These are phyloP conservation scores for Paraphaeosphaeria minitans DNA, from an alignment of 2,329 filamentous ascomycete genomes.

Conservation along the genomic window DNA sequence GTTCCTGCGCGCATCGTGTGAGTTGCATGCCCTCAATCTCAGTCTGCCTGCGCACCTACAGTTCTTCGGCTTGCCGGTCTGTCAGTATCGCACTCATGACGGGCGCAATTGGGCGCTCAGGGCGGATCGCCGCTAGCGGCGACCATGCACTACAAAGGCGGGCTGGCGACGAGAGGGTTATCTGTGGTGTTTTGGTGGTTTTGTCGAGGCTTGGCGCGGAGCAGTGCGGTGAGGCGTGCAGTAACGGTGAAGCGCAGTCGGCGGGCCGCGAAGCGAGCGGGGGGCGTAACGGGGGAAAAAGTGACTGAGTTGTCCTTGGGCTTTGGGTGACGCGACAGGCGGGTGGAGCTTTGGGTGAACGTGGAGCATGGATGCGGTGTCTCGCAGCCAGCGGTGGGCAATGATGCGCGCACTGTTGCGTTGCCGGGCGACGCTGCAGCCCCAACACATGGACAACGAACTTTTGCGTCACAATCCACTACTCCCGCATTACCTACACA, in stretches of 20 bases:
- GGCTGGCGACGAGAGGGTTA: conserved; percentile 5
- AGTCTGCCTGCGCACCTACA: conserved; percentile 62
- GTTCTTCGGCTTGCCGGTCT: conserved; percentile 81
- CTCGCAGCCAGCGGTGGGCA: background rate
- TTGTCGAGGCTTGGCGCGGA: conserved; percentile 24
- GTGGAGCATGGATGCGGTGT: conserved; percentile 2
- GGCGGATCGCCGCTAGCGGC: conserved; percentile 24
- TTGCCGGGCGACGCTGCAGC: conserved; percentile 12
- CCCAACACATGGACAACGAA: conserved; percentile 17
- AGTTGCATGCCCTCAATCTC: conserved; percentile 14
- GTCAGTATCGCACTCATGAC: conserved; percentile 78
- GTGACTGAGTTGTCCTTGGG: background rate
- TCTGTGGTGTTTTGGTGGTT: conserved; percentile 19
- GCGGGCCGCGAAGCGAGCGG: conserved; percentile 4
- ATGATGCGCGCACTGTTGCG: conserved; percentile 10
- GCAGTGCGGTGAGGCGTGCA: conserved; percentile 20
- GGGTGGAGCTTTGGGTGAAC: background rate
- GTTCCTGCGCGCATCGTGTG: conserved; percentile 63
- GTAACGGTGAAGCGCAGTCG: background rate
- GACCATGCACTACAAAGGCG: conserved; percentile 37
- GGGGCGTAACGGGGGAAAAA: background rate
- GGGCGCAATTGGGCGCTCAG: conserved; percentile 37
- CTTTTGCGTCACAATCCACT: conserved; percentile 8
- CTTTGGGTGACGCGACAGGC: conserved; percentile 5
- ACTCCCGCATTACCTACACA: background rate